Evolutionary conservation across 176 grass and related monocot species (phyloP), one percentile per base, ranked within the genome.

Genomic region (Rhynchospora tenuis): DNA sequence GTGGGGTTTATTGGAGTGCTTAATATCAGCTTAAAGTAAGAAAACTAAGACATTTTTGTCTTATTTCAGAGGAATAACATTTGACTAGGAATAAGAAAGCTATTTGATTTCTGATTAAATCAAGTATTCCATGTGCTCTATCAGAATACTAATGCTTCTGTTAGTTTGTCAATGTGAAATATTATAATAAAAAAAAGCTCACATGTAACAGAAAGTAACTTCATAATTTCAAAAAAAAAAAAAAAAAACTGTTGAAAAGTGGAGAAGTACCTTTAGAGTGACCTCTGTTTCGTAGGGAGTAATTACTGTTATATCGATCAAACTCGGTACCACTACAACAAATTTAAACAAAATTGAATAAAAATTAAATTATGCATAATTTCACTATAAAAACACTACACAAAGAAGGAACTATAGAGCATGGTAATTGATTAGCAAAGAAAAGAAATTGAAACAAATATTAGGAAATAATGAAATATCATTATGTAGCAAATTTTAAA

Each of bases 251-350:
- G 22, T 48, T 75, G 23, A 10, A 17, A 64, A 54, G 79, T 38
- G 79, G 47, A 60, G 65, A 44, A 63, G 54, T 93, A 98, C 96
- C 96, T 98, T 98, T 87, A 98, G 96, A 90, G 86, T 95, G 31
- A 98, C 63, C 86, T 91, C 84, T 85, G 96, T 95, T 51, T 95
- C 92, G 45, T 93, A 90, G 8, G 93, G 93, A 10, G 93, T 93
- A 58, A 89, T 66, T 8, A 95, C 89, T 9, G 89, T 85, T 82
- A 95, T 63, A 89, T 95, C 91, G 8, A 98, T n/a, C 19, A 89
- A 89, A 59, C 64, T 90, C 6, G 96, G 96, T 33, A 93, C 89
- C 71, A 93, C 96, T 98, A 88, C 68, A 84, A 24, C 26, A 83
- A 74, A 38, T 33, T 73, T 2, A 29, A 55, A 66, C 27, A 83